phyloP scores from a whole-genome alignment of 1,284 basidiomycete genomes.

The Fistulinella staudtii region DNA sequence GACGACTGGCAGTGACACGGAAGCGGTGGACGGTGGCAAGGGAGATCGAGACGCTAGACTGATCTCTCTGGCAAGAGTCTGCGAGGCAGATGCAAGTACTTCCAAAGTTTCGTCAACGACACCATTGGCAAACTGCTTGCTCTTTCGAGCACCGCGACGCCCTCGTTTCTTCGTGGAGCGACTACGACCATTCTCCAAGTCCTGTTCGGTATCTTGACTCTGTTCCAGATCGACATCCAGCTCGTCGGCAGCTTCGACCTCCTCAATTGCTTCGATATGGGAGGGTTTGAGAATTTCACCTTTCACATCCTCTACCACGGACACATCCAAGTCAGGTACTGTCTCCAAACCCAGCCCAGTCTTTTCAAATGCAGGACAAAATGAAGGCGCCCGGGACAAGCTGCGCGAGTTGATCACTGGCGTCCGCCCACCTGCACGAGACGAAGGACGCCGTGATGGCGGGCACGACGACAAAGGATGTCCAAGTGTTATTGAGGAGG shows the following conservation, averaged over 20 bases:
- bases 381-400: conserved; percentile 55
- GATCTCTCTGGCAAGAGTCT: conserved; percentile 80
- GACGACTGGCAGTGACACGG: too few relatives aligned
- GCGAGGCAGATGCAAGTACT: conserved; percentile 75
- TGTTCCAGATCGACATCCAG: conserved; percentile 32
- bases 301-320: conserved; percentile 21
- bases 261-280: conserved; percentile 25
- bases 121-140: conserved; percentile 38
- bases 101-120: conserved; percentile 52
- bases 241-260: conserved; percentile 39
- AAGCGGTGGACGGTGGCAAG: too few relatives aligned
- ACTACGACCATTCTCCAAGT: conserved; percentile 38
- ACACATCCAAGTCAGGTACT: conserved; percentile 24
- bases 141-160: conserved; percentile 74
- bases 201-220: conserved; percentile 27
- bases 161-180: conserved; percentile 69
- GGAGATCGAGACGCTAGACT: conserved; percentile 48
- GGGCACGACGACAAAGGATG: conserved; percentile 62
- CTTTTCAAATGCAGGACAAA: conserved; percentile 52
- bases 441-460: conserved; percentile 63
- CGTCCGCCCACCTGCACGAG: conserved; percentile 51
- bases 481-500: conserved; percentile 55
- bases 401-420: conserved; percentile 51
- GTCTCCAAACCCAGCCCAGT: conserved; percentile 26
- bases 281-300: conserved; percentile 12